Percentiles rank a stretch among this genome's conserved stretches.
phyloP scores from a whole-genome alignment of 2,329 filamentous ascomycete genomes.

The Podosphaera fusca region DNA sequence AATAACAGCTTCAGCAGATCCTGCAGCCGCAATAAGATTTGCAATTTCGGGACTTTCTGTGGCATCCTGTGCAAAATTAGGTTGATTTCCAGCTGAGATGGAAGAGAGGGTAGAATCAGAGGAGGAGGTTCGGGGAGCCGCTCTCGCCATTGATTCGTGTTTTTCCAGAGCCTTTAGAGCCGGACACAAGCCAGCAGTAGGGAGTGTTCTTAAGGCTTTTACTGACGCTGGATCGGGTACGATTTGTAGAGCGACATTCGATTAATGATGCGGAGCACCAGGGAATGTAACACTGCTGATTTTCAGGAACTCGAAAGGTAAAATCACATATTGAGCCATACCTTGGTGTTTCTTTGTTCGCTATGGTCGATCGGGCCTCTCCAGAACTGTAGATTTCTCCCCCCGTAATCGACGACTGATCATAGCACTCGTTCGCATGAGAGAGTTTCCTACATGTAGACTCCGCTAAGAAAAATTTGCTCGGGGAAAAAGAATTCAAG shows the following conservation, averaged over 20 bases:
- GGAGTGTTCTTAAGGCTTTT: constrained; percentile 9
- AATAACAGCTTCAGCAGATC: constrained; percentile 73
- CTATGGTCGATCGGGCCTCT: constrained; percentile 8
- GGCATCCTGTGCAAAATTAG: constrained; percentile 33
- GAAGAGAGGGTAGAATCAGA: constrained; percentile 84
- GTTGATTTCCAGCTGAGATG: constrained; percentile 37
- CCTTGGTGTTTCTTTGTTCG: constrained; percentile 7
- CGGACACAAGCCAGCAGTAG: constrained; percentile 10
- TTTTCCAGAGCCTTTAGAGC: constrained; percentile 12
- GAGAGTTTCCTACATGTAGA: constrained; percentile 5
- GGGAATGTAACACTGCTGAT: constrained; percentile 6
- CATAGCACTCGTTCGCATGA: constrained; percentile 16
- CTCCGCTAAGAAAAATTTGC: constrained; percentile 6
- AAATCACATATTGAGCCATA: constrained; percentile 4
- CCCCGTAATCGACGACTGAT: constrained; percentile 17
- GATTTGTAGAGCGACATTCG: constrained; percentile 15
- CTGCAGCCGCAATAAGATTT: constrained; percentile 58
- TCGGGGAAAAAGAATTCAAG: constrained; percentile 12
- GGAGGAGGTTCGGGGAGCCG: constrained; percentile 50
- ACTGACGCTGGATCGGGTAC: constrained; percentile 15
- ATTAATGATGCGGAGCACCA: constrained; percentile 7
- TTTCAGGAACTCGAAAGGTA: not conserved
- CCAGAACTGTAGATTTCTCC: constrained; percentile 14
- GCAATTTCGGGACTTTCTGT: constrained; percentile 46
- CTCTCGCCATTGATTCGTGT: constrained; percentile 12